Conservation (phyloP, 495 filamentous ascomycete species). For the Cercophora sp. region DNA sequence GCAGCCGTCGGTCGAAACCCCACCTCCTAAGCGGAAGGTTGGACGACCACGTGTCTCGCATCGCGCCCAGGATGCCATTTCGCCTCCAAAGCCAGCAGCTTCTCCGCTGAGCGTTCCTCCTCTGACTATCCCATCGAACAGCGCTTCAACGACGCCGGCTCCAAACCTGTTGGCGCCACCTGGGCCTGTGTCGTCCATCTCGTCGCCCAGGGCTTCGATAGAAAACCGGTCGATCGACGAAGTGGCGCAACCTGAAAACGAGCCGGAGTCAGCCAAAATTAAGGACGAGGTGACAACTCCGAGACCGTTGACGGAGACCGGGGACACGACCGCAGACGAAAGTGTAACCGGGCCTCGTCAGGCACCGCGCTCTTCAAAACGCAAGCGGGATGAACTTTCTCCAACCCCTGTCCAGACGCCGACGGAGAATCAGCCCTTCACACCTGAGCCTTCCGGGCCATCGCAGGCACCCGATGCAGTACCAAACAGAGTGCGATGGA, state of each 20-base stretch:
- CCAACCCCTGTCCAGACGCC: conserved; percentile 22
- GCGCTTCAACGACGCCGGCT: not conserved
- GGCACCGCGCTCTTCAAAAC: conserved; percentile 31
- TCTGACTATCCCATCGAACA: not conserved
- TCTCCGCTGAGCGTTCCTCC: conserved; percentile 2
- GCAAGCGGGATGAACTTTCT: conserved; percentile 44
- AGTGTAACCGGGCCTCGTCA: conserved; percentile 26
- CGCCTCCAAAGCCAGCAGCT: conserved; percentile 30
- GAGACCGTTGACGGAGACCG: conserved; percentile 44
- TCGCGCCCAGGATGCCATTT: conserved; percentile 1
- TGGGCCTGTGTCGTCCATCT: no score
- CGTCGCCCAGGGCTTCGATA: not conserved
- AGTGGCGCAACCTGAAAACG: conserved; percentile 1
- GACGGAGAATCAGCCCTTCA: conserved; percentile 2
- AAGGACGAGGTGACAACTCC: conserved; percentile 69
- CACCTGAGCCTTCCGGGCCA: conserved; percentile 8
- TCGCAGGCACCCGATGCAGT: not conserved
- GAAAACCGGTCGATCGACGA: not conserved
- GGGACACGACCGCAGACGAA: conserved; percentile 50
- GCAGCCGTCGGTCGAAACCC: conserved; percentile 3
- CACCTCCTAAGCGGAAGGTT: conserved; percentile 13
- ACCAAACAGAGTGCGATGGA: conserved; percentile 60
- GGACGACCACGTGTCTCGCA: conserved; percentile 8
- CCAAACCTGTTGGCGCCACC: not conserved
- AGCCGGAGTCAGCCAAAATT: conserved; percentile 39